Evolutionary conservation across 2,329 filamentous ascomycete genomes (phyloP).

Genomic region (Sclerotinia nivalis): DNA sequence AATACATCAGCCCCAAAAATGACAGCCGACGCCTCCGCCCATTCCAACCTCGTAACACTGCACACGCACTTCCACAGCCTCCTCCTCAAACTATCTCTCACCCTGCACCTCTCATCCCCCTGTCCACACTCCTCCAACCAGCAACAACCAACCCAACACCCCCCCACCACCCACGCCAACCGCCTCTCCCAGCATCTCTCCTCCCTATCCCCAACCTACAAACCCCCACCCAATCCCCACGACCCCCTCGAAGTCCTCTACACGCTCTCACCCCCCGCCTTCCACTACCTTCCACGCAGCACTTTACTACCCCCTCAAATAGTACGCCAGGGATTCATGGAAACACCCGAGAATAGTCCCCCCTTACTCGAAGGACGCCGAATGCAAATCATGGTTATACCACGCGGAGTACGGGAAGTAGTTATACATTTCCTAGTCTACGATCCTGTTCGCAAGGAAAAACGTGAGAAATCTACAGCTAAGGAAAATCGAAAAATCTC

Average conservation of each 20-base stretch:
- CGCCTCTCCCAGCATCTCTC: background rate
- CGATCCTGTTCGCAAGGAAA: background rate
- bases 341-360: constrained; percentile 25
- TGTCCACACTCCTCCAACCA: background rate
- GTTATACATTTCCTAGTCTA: constrained; percentile 22
- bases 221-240: background rate
- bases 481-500: background rate
- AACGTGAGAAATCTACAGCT: no score
- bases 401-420: constrained; percentile 22
- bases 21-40: background rate
- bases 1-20: background rate
- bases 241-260: constrained; percentile 30
- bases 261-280: constrained; percentile 26
- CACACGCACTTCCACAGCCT: background rate
- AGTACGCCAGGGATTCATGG: constrained; percentile 6
- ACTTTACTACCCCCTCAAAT: constrained; percentile 20
- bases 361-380: constrained; percentile 30
- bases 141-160: no score
- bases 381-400: constrained; percentile 28
- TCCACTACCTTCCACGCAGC: constrained; percentile 24
- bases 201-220: background rate
- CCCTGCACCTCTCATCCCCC: background rate
- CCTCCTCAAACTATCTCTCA: background rate
- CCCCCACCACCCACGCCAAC: no score
- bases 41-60: constrained; percentile 8